Evolutionary conservation across 164 flowering plant species (phyloP), one percentile per base, ranked within the genome.

Genomic region (Cinnamomum chago): DNA sequence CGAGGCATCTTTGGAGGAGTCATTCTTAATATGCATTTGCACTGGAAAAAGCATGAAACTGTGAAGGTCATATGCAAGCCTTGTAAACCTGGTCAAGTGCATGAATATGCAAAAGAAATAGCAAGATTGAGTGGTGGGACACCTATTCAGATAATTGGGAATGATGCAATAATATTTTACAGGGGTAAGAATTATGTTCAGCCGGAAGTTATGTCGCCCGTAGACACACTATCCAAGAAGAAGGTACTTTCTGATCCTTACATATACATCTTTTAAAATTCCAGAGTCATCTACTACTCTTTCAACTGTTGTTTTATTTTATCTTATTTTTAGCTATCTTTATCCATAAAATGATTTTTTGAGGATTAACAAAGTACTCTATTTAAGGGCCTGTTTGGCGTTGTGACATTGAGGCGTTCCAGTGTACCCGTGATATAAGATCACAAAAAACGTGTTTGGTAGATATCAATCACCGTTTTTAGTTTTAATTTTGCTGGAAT

Each of bases 41-140:
- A 95, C 73, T 95, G 98, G 98, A 95, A 95, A 85, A 91, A 86
- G 70, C 98, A 95, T 73, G 98, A 95, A 81, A 95, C 97, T 18
- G 94, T 93, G n/a, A 85, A 95, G 82, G 95, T 93, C 77, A 82
- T 91, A 40, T 93, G 92, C 87, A 93, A 91, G 73, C 87, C 90
- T 73, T 90, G 94, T 82, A 95, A 87, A 83, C 97, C 93, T 65
- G 95, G 94, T 62, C 93, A 91, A 74, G 79, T 93, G 2, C 88
- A 88, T 5, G 92, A 90, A 72, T 95, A 83, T 79, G 94, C 94
- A 6, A 52, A 84, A 18, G 98, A 93, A 80, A 85, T 95, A 65
- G 92, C 97, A 50, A 86, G 97, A 85, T 78, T 95, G 81, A 95
- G 98, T 81, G 97, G 97, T 76, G 98, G 98, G 22, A 80, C 81